Evolutionary conservation across 2,329 filamentous ascomycete genomes (phyloP).

Genomic region (Pyrenochaeta sp.): DNA sequence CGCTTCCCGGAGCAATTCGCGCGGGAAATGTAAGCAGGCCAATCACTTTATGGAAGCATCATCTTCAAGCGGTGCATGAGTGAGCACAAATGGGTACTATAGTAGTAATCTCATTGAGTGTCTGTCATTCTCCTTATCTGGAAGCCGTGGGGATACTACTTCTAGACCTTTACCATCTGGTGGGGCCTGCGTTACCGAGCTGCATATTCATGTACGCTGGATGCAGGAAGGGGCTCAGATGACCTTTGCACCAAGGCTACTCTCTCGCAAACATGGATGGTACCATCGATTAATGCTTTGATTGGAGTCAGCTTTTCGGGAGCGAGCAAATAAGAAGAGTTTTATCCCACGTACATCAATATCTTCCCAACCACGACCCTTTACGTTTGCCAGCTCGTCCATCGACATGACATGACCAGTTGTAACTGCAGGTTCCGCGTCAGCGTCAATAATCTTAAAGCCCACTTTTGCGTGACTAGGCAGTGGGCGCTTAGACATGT

Average conservation of each 20-base stretch:
- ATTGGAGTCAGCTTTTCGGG: conserved; percentile 32
- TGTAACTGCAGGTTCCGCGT: conserved; percentile 65
- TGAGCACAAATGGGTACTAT: neutral
- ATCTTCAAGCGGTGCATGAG: neutral
- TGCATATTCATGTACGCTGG: conserved; percentile 3
- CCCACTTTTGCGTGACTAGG: neutral
- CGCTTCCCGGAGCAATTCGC: neutral
- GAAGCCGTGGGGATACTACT: conserved; percentile 1
- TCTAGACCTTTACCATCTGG: neutral
- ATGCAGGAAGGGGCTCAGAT: conserved; percentile 21
- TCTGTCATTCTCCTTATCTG: conserved; percentile 11
- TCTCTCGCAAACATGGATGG: conserved; percentile 10
- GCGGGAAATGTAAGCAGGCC: conserved; percentile 1
- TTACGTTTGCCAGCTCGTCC: conserved; percentile 84
- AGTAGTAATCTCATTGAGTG: conserved; percentile 2
- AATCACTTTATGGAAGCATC: neutral
- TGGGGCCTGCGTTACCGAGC: conserved; percentile 13
- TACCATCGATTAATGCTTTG: conserved; percentile 38
- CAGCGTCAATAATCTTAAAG: conserved; percentile 19
- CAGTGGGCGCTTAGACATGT: neutral
- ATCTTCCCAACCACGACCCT: conserved; percentile 91
- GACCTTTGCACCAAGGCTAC: conserved; percentile 13
- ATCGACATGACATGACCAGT: conserved; percentile 88
- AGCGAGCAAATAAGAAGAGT: conserved; percentile 11
- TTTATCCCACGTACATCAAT: conserved; percentile 56